Conservation (phyloP, 306 rosid genomes). For the Rosa persica region DNA sequence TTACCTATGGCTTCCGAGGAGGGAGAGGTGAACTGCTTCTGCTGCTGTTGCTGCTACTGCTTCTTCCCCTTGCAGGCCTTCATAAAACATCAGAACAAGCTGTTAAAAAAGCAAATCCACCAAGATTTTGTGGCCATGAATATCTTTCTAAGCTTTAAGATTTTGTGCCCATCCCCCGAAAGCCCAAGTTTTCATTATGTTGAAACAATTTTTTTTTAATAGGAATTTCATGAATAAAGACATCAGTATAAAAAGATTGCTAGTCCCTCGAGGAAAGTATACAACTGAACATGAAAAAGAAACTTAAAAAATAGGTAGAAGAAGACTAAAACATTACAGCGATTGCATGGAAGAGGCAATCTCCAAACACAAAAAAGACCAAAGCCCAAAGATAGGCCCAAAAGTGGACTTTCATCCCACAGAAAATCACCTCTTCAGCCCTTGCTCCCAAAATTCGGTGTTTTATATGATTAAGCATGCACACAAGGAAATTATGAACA, state of each 20-base stretch:
- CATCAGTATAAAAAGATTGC: not conserved
- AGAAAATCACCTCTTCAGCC: not conserved
- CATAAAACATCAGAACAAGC: conserved; percentile 13
- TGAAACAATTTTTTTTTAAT: no score
- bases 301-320: no score
- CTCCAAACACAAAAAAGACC: not conserved
- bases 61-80: conserved; percentile 89
- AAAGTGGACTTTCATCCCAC: not conserved
- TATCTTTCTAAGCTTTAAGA: not conserved
- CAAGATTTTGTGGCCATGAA: not conserved
- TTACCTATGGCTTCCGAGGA: conserved; percentile 55
- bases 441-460: not conserved
- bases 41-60: conserved; percentile 76
- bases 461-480: not conserved
- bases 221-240: not conserved
- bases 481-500: not conserved
- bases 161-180: not conserved
- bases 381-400: not conserved
- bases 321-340: not conserved
- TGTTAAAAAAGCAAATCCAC: not conserved
- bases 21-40: conserved; percentile 87
- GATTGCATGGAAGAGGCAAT: not conserved
- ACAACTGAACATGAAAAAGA: not conserved
- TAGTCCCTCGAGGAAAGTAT: not conserved
- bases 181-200: not conserved